phyloP scores from a whole-genome alignment of 495 filamentous ascomycete genomes.

The Friedmanniomyces endolithicus region DNA sequence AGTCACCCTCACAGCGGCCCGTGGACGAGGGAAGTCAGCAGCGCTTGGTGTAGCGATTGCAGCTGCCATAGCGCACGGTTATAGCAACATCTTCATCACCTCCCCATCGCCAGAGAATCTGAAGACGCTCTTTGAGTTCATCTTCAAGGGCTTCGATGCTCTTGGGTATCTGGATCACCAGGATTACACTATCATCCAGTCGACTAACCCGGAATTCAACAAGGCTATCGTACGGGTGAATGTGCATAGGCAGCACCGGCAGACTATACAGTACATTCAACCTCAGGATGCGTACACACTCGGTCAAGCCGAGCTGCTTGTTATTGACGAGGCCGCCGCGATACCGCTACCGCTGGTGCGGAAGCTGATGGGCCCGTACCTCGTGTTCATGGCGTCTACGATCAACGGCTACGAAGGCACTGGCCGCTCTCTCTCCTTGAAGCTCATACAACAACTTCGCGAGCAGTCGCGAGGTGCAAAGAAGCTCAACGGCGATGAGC shows the following conservation, averaged over 20 bases:
- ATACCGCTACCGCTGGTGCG: constrained; percentile 86
- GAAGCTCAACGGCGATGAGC: constrained; percentile 41
- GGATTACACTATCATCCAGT: constrained; percentile 97
- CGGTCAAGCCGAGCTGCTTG: constrained; percentile 88
- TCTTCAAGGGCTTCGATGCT: constrained; percentile 97
- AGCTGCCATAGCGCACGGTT: constrained; percentile 86
- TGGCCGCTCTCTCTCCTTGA: constrained; percentile 84
- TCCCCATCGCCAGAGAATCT: constrained; percentile 97
- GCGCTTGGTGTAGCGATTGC: constrained; percentile 89
- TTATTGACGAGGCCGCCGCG: constrained; percentile 96
- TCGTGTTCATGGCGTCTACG: constrained; percentile 98
- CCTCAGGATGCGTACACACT: constrained; percentile 90
- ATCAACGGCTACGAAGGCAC: constrained; percentile 99
- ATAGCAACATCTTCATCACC: constrained; percentile 99
- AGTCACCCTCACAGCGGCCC: constrained; percentile 81
- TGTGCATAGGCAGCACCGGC: constrained; percentile 85
- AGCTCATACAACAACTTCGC: constrained; percentile 92
- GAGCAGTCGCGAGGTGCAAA: constrained; percentile 65
- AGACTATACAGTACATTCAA: constrained; percentile 97
- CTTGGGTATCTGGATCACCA: constrained; percentile 84
- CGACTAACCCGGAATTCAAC: constrained; percentile 96
- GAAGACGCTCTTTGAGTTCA: constrained; percentile 95
- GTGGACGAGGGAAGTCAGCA: constrained; percentile 95
- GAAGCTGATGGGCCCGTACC: constrained; percentile 94
- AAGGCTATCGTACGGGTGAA: constrained; percentile 97